Evolutionary conservation across 805 yeast genomes (phyloP).

Genomic region (Nakazawaea anatomiae): DNA sequence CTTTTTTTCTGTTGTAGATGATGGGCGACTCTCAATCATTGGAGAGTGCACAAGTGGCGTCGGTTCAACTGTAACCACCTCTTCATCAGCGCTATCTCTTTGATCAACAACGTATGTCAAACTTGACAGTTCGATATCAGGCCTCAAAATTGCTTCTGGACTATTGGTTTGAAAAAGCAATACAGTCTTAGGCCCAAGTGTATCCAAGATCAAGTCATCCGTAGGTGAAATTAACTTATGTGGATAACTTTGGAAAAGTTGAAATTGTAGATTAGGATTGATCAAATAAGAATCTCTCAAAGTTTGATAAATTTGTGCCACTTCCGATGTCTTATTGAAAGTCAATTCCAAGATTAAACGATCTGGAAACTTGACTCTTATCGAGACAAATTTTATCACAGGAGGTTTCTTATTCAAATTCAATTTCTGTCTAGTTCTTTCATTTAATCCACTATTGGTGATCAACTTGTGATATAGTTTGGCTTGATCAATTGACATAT

Average conservation of each 20-base stretch:
- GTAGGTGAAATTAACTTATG: slow-evolving; percentile 65
- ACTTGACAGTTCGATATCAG: background rate
- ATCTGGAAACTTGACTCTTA: slow-evolving; percentile 58
- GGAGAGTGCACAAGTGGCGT: background rate
- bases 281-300: slow-evolving; percentile 4
- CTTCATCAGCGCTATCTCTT: slow-evolving; percentile 9
- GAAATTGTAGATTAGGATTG: background rate
- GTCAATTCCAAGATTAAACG: slow-evolving; percentile 22
- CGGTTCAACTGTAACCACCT: background rate
- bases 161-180: background rate
- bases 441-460: slow-evolving; percentile 18
- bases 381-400: slow-evolving; percentile 25
- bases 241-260: slow-evolving; percentile 36
- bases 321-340: background rate
- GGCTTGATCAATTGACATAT: slow-evolving; percentile 48
- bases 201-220: slow-evolving; percentile 1
- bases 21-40: background rate
- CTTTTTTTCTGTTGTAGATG: slow-evolving; percentile 10
- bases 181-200: slow-evolving; percentile 5
- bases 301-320: background rate
- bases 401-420: slow-evolving; percentile 12
- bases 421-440: slow-evolving; percentile 5
- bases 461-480: slow-evolving; percentile 45
- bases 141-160: background rate
- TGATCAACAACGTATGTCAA: slow-evolving; percentile 7